These are phyloP conservation scores for Phalaenopsis hybrid DNA, from an alignment of 116 monocot species.

Conservation along the genomic window DNA sequence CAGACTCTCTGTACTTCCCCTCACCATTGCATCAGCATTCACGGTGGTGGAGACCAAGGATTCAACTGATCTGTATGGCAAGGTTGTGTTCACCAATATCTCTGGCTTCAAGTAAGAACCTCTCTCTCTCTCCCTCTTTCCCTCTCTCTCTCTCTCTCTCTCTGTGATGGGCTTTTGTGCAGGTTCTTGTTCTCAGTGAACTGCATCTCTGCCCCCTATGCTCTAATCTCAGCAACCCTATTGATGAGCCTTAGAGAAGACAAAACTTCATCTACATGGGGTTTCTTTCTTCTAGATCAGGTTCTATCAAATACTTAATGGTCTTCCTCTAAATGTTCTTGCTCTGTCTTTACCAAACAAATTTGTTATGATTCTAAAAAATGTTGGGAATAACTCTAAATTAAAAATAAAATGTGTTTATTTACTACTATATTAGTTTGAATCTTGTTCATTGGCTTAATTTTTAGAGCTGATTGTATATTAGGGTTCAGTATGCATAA, in stretches of 20 bases:
- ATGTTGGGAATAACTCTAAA: background rate
- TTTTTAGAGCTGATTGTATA: too few species aligned
- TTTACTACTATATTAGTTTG: background rate
- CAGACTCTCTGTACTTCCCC: conserved; percentile 36
- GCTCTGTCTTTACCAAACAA: background rate
- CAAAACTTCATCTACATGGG: conserved; percentile 23
- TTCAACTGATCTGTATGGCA: conserved; percentile 30
- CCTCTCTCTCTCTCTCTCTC: background rate
- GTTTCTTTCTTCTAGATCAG: conserved; percentile 63
- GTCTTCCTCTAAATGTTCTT: background rate
- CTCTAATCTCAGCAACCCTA: conserved; percentile 26
- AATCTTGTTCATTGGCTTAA: background rate
- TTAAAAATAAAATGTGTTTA: background rate
- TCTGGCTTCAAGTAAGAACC: conserved; percentile 33
- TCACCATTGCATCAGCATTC: conserved; percentile 26
- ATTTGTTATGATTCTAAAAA: background rate
- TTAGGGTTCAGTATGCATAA: too few species aligned
- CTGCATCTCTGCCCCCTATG: conserved; percentile 51
- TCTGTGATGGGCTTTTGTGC: conserved; percentile 3
- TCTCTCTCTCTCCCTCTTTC: background rate
- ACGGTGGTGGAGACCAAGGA: conserved; percentile 30
- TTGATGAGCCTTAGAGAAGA: conserved; percentile 16
- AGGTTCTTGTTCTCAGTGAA: conserved; percentile 62
- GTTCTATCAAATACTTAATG: conserved; percentile 8
- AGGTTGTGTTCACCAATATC: conserved; percentile 31